Conservation (phyloP, 176 grass and related monocot species). For the Carex littledalei region DNA sequence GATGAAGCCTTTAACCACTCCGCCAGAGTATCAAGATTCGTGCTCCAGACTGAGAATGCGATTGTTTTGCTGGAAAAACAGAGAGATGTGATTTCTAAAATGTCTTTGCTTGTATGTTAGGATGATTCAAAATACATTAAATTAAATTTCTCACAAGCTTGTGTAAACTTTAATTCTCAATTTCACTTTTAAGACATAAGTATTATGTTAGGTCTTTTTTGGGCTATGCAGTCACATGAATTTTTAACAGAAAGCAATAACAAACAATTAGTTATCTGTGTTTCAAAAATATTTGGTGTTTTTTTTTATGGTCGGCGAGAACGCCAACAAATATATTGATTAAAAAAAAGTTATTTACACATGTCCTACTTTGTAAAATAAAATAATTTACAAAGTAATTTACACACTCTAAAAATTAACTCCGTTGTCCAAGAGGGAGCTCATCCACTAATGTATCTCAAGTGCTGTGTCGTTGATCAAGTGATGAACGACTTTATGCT, state of each 20-base stretch:
- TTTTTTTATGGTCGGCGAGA: too few species aligned
- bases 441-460: too few species aligned
- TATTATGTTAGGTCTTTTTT: neutral
- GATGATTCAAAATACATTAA: neutral
- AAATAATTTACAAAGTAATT: too few species aligned
- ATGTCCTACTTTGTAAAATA: too few species aligned
- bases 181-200: neutral
- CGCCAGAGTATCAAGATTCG: too few species aligned
- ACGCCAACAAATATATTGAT: too few species aligned
- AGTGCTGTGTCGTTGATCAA: too few species aligned
- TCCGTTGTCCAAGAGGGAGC: too few species aligned
- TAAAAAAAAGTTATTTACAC: too few species aligned
- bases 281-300: neutral
- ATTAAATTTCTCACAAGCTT: neutral
- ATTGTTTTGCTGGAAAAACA: neutral
- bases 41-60: neutral
- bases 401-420: too few species aligned
- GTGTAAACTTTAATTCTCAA: neutral
- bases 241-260: neutral
- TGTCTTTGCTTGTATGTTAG: neutral
- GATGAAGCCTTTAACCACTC: too few species aligned
- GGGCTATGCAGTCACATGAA: neutral
- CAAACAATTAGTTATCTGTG: neutral
- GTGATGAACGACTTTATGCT: too few species aligned
- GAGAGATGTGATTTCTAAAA: neutral